These are phyloP conservation scores for Populus deltoides DNA, from an alignment of 345 rosid species.

Conservation along the genomic window DNA sequence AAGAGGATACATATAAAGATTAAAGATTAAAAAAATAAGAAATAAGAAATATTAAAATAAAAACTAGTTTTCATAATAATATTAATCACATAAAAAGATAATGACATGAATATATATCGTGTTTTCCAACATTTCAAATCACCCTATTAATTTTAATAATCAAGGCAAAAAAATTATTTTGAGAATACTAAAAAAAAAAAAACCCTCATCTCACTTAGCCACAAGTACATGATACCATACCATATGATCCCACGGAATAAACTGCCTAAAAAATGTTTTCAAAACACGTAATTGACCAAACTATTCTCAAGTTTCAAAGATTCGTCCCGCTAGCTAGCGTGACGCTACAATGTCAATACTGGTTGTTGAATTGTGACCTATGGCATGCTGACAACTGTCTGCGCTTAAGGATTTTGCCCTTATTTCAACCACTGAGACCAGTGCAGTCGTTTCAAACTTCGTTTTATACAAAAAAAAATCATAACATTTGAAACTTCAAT, in stretches of 20 bases:
- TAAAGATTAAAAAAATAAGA: too few species aligned
- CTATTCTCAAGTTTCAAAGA: background rate
- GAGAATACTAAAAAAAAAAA: too few species aligned
- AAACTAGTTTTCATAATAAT: too few species aligned
- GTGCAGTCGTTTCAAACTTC: background rate
- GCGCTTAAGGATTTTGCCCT: background rate
- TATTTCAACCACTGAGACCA: background rate
- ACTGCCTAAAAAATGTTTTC: background rate
- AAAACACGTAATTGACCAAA: background rate
- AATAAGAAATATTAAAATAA: too few species aligned
- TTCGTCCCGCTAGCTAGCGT: background rate
- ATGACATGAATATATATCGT: too few species aligned
- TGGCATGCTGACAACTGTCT: background rate
- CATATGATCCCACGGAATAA: background rate
- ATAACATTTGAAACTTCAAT: background rate
- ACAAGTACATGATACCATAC: background rate
- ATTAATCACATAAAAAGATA: too few species aligned
- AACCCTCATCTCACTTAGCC: background rate
- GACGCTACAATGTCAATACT: background rate
- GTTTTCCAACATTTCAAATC: too few species aligned
- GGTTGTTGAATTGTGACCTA: background rate
- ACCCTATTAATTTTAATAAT: background rate
- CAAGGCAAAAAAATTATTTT: background rate
- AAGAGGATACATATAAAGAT: too few species aligned
- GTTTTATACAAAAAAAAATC: background rate